phyloP scores from a whole-genome alignment of 495 filamentous ascomycete species.

The Diplogelasinospora grovesii region DNA sequence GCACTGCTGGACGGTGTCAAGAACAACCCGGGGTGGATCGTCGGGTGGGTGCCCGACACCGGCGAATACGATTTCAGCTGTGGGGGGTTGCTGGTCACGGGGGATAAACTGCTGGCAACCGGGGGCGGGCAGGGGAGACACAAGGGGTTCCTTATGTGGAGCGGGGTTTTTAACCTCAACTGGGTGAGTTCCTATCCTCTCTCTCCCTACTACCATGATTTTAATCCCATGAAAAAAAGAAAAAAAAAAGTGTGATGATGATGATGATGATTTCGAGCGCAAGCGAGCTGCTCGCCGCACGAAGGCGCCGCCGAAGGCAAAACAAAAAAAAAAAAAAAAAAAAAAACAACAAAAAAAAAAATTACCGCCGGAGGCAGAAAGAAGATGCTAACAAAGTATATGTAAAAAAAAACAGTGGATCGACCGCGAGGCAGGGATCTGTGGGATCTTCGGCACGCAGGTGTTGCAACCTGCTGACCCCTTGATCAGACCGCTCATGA shows the following conservation, averaged over 20 bases:
- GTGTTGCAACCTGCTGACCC: conserved; percentile 18
- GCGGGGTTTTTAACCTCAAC: conserved; percentile 24
- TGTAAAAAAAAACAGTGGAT: conserved; percentile 28
- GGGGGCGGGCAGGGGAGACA: no score
- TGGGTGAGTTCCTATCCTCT: conserved; percentile 23
- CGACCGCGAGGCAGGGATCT: conserved; percentile 26
- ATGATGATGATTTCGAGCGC: no score
- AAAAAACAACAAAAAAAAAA: no score
- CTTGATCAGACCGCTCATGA: conserved; percentile 17
- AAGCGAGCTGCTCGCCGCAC: no score
- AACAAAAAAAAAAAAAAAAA: no score
- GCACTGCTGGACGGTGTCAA: conserved; percentile 15
- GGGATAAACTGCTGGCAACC: no score
- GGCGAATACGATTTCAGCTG: conserved; percentile 29
- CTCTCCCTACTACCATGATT: neutral
- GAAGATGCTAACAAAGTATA: no score
- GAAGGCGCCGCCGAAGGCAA: no score
- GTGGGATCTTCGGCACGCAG: conserved; percentile 28
- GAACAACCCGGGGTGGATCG: conserved; percentile 16
- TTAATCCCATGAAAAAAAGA: neutral
- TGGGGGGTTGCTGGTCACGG: conserved; percentile 26
- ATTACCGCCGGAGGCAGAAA: no score
- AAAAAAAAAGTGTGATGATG: no score
- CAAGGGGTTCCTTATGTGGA: conserved; percentile 30
- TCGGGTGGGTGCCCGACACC: conserved; percentile 13